Conservation (phyloP, 164 flowering plant genomes). For the Akebia trifoliata region DNA sequence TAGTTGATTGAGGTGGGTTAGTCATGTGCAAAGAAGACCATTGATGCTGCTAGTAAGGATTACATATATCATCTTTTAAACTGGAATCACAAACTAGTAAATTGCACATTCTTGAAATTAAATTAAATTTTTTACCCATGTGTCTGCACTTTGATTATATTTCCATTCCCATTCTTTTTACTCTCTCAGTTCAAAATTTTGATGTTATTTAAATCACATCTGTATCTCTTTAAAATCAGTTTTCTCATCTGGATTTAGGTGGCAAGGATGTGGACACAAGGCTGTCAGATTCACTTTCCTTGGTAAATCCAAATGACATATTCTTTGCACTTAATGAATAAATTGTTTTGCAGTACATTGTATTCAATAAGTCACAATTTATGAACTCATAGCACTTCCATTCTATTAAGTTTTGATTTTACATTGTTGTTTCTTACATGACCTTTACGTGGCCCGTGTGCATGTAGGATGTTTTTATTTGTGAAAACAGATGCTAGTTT, state of each 20-base stretch:
- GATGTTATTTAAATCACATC: neutral
- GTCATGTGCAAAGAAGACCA: too few relatives aligned
- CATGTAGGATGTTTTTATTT: too few relatives aligned
- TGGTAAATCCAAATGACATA: constrained; percentile 11
- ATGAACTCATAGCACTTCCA: neutral
- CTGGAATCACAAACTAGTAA: too few relatives aligned
- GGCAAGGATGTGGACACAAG: constrained; percentile 22
- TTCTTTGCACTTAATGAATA: neutral
- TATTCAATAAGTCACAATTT: neutral
- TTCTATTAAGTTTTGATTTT: neutral
- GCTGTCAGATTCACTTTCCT: constrained; percentile 24
- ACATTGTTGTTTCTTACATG: neutral
- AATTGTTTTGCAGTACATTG: neutral
- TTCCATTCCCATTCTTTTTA: neutral
- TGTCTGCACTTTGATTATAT: neutral
- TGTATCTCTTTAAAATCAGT: constrained; percentile 2
- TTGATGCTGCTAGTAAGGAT: too few relatives aligned
- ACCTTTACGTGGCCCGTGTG: too few relatives aligned
- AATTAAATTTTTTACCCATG: too few relatives aligned
- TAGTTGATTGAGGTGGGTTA: too few relatives aligned
- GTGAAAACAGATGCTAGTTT: too few relatives aligned
- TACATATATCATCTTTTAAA: too few relatives aligned
- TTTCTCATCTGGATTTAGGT: constrained; percentile 18
- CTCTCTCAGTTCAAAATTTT: neutral
- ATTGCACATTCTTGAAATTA: too few relatives aligned